Conservation (phyloP, 352 stramenopile genomes). For the Phytophthora ohioensis region DNA sequence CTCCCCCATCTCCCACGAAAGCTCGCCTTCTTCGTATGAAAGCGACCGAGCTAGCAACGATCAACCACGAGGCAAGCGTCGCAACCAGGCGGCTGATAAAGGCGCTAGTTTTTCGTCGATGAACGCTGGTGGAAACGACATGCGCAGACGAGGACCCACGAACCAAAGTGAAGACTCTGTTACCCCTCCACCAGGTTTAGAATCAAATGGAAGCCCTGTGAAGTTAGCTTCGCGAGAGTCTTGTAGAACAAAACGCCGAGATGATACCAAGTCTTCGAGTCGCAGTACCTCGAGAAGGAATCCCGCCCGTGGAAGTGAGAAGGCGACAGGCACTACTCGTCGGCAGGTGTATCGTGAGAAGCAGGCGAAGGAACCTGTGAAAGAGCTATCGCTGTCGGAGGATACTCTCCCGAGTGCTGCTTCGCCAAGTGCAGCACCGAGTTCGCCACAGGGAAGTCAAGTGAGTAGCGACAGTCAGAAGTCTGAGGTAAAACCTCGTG, state of each 20-base stretch:
- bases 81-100: slow-evolving; percentile 23
- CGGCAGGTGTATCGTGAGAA: slow-evolving; percentile 79
- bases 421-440: slow-evolving; percentile 7
- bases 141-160: slow-evolving; percentile 3
- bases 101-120: neutral
- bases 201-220: slow-evolving; percentile 24
- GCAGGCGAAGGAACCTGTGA: slow-evolving; percentile 30
- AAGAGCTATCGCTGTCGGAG: slow-evolving; percentile 19
- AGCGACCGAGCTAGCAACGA: slow-evolving; percentile 13
- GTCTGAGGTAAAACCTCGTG: neutral
- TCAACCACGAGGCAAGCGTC: slow-evolving; percentile 33
- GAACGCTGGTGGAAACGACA: slow-evolving; percentile 23
- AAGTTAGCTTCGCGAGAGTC: slow-evolving; percentile 20
- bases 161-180: slow-evolving; percentile 29
- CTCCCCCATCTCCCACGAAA: slow-evolving; percentile 5
- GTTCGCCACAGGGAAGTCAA: slow-evolving; percentile 17
- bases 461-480: slow-evolving; percentile 11
- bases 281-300: slow-evolving; percentile 38
- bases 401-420: neutral
- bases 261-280: slow-evolving; percentile 38
- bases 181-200: slow-evolving; percentile 10
- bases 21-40: slow-evolving; percentile 16
- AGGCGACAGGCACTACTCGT: slow-evolving; percentile 24
- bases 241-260: slow-evolving; percentile 22
- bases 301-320: slow-evolving; percentile 33